A percentile compares a stretch with the other conserved stretches of the same genome.
Evolutionary conservation across 768 basidiomycete genomes (phyloP).

Genomic region (Dentipellis sp.): DNA sequence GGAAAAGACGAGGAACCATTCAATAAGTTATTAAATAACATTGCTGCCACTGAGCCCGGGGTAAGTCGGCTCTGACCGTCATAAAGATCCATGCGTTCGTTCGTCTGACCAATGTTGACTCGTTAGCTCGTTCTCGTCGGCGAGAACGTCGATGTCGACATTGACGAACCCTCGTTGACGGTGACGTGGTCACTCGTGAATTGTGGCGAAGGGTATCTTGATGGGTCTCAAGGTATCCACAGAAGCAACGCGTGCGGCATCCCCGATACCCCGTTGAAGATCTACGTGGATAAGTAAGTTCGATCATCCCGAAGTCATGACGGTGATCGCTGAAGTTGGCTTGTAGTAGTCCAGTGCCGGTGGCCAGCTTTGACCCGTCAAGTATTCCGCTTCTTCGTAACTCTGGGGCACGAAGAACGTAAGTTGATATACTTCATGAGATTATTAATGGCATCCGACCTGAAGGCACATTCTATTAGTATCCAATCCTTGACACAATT

Average conservation of each 20-base stretch:
- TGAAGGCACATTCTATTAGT: conserved; percentile 19
- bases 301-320: not conserved
- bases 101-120: no score
- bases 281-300: conserved; percentile 43
- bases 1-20: conserved; percentile 34
- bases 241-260: conserved; percentile 38
- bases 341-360: conserved; percentile 26
- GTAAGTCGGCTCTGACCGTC: conserved; percentile 23
- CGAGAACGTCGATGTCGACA: conserved; percentile 48
- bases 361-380: conserved; percentile 35
- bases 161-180: conserved; percentile 47
- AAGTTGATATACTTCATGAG: not conserved
- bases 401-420: conserved; percentile 36
- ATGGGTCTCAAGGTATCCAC: conserved; percentile 37
- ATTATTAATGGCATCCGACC: no score
- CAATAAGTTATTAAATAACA: conserved; percentile 28
- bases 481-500: conserved; percentile 49
- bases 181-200: conserved; percentile 48
- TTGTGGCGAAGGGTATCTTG: conserved; percentile 37
- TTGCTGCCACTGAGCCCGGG: conserved; percentile 34
- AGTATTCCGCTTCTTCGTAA: conserved; percentile 33
- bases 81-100: no score
- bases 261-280: conserved; percentile 29
- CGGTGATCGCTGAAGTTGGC: not conserved
- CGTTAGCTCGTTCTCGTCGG: conserved; percentile 44